Percentiles rank a stretch among this genome's conserved stretches.
phyloP scores from a whole-genome alignment of 257 asterid species.

The Nicotiana paniculata region DNA sequence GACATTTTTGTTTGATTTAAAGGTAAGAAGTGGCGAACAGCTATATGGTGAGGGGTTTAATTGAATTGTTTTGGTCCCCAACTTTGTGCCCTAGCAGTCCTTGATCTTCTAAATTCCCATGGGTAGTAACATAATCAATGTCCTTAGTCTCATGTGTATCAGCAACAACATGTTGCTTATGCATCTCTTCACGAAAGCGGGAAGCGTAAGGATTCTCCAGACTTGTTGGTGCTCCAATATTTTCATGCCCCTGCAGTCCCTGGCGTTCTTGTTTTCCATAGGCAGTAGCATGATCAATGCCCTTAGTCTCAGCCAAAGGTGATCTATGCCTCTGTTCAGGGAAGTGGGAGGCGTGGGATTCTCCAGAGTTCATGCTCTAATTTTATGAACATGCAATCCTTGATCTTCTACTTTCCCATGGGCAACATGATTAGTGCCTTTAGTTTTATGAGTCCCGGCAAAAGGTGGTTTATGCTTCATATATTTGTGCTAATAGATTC shows the following conservation, averaged over 20 bases:
- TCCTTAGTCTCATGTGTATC: not conserved
- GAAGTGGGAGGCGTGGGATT: not conserved
- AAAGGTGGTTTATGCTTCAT: too few species aligned
- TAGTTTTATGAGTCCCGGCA: too few species aligned
- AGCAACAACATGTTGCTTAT: not conserved
- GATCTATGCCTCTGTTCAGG: not conserved
- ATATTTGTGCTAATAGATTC: too few species aligned
- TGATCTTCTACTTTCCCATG: too few species aligned
- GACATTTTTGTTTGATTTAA: not conserved
- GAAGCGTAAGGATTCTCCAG: not conserved
- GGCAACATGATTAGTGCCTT: too few species aligned
- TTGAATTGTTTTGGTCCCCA: not conserved
- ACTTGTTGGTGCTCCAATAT: conserved; percentile 15
- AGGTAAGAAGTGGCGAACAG: too few species aligned
- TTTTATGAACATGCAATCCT: too few species aligned
- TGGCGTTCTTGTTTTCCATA: not conserved
- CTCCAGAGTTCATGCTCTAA: too few species aligned
- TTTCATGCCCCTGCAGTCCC: conserved; percentile 8
- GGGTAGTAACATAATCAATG: not conserved
- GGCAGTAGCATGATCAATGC: not conserved
- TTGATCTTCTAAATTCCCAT: not conserved
- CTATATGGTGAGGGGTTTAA: too few species aligned
- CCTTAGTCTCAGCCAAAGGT: not conserved
- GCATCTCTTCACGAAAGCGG: not conserved
- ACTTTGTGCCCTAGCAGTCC: conserved; percentile 12